Evolutionary conservation across 495 filamentous ascomycete genomes (phyloP).

Genomic region (Cercophora sp.): DNA sequence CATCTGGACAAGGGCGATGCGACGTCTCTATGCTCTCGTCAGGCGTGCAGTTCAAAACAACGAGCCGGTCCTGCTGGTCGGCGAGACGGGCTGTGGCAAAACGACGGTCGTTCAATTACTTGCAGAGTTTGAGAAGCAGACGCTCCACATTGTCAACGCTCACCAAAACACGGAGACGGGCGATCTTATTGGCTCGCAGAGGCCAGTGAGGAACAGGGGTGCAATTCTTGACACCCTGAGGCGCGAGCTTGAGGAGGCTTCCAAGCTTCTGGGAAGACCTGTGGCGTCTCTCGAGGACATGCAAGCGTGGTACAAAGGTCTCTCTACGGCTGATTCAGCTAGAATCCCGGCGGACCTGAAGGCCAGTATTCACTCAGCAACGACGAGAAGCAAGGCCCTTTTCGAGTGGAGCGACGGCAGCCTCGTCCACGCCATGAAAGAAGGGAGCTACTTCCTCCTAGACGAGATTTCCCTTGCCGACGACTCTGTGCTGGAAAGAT

Average conservation of each 20-base stretch:
- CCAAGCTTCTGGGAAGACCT: slow-evolving; percentile 31
- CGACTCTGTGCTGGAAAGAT: slow-evolving; percentile 91
- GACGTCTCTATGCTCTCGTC: slow-evolving; percentile 80
- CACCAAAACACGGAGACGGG: slow-evolving; percentile 97
- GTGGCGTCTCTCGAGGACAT: slow-evolving; percentile 28
- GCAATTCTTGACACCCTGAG: slow-evolving; percentile 62
- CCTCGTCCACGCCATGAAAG: slow-evolving; percentile 91
- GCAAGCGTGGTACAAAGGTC: slow-evolving; percentile 39
- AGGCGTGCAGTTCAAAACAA: slow-evolving; percentile 80
- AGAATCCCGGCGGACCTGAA: slow-evolving; percentile 48
- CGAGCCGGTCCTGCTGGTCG: slow-evolving; percentile 90
- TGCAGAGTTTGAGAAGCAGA: slow-evolving; percentile 68
- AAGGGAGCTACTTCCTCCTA: slow-evolving; percentile 83
- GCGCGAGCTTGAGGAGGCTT: slow-evolving; percentile 54
- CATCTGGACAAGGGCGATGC: slow-evolving; percentile 95
- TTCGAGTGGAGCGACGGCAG: slow-evolving; percentile 98
- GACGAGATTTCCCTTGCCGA: slow-evolving; percentile 98
- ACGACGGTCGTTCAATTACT: slow-evolving; percentile 93
- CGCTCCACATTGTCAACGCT: slow-evolving; percentile 87
- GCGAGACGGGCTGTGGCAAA: slow-evolving; percentile 96
- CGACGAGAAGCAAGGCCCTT: slow-evolving; percentile 66
- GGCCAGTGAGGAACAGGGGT: slow-evolving; percentile 81
- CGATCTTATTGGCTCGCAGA: slow-evolving; percentile 92
- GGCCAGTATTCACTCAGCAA: slow-evolving; percentile 55
- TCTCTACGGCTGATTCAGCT: slow-evolving; percentile 21